phyloP scores from a whole-genome alignment of 768 basidiomycete genomes.

The Collybia sp. region DNA sequence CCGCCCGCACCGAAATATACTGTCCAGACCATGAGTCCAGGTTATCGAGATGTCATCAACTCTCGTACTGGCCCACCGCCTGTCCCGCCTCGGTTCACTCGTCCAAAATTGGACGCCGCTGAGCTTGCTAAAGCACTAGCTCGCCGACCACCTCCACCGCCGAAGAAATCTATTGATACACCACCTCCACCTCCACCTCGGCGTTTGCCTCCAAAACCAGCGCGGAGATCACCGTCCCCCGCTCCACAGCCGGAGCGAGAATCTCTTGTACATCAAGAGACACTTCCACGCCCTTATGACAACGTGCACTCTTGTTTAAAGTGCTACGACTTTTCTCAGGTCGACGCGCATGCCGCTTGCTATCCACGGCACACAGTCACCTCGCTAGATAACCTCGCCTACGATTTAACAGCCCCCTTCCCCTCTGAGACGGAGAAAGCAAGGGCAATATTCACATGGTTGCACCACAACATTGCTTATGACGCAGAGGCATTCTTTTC shows the following conservation, averaged over 20 bases:
- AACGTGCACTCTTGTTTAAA: slow-evolving; percentile 28
- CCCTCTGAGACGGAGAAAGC: slow-evolving; percentile 38
- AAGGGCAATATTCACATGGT: slow-evolving; percentile 42
- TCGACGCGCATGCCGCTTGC: slow-evolving; percentile 37
- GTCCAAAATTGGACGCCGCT: slow-evolving; percentile 12
- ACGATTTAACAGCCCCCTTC: slow-evolving; percentile 36
- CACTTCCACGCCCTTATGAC: not conserved
- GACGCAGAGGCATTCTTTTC: slow-evolving; percentile 38
- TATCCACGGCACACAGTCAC: slow-evolving; percentile 36
- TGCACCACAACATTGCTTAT: slow-evolving; percentile 42
- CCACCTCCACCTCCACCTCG: slow-evolving; percentile 10
- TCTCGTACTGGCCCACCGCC: slow-evolving; percentile 10
- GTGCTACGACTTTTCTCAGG: slow-evolving; percentile 37
- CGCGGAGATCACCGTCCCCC: slow-evolving; percentile 23
- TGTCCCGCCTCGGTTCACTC: slow-evolving; percentile 20
- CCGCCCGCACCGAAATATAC: too few relatives aligned
- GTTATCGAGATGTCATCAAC: slow-evolving; percentile 3
- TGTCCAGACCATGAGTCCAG: too few relatives aligned
- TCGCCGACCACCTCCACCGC: slow-evolving; percentile 17
- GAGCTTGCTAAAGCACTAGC: slow-evolving; percentile 22
- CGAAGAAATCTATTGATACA: too few relatives aligned
- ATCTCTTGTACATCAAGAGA: slow-evolving; percentile 1
- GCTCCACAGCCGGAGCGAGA: slow-evolving; percentile 17
- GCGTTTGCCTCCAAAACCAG: slow-evolving; percentile 25
- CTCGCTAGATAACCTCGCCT: slow-evolving; percentile 33